These are phyloP conservation scores for Clarireedia paspali DNA, from an alignment of 2,329 filamentous ascomycete genomes.

Conservation along the genomic window DNA sequence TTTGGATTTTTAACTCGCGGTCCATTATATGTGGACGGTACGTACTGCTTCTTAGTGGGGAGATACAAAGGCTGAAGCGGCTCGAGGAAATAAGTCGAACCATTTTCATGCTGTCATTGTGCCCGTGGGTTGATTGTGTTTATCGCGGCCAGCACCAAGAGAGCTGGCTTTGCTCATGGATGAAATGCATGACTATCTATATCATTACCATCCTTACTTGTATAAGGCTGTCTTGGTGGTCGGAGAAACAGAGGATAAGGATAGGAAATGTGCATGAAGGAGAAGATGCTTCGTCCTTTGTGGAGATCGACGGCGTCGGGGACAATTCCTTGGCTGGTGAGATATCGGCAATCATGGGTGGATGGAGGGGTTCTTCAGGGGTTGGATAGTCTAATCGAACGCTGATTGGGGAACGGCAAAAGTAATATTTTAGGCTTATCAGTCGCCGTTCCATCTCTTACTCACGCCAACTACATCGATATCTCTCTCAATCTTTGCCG, in stretches of 20 bases:
- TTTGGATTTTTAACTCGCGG: neutral
- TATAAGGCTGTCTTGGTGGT: no score
- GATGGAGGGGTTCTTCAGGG: neutral
- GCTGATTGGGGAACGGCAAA: slow-evolving; percentile 3
- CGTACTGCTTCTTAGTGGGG: neutral
- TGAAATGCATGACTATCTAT: neutral
- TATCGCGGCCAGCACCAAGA: neutral
- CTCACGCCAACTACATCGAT: neutral
- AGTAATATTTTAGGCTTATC: slow-evolving; percentile 7
- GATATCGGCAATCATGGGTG: neutral
- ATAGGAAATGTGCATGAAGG: neutral
- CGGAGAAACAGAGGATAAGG: no score
- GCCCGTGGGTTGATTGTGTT: neutral
- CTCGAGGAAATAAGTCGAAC: neutral
- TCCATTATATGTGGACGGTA: neutral
- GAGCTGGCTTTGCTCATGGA: neutral
- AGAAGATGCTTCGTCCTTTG: neutral
- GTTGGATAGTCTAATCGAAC: neutral
- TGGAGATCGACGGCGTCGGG: neutral
- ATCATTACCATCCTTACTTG: neutral
- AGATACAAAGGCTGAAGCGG: no score
- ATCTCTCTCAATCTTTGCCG: neutral
- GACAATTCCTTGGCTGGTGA: neutral
- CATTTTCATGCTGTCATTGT: slow-evolving; percentile 1
- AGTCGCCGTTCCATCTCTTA: neutral